These are phyloP conservation scores for Plasmodium vinckei DNA, from an alignment of 169 alveolate species.

Conservation along the genomic window DNA sequence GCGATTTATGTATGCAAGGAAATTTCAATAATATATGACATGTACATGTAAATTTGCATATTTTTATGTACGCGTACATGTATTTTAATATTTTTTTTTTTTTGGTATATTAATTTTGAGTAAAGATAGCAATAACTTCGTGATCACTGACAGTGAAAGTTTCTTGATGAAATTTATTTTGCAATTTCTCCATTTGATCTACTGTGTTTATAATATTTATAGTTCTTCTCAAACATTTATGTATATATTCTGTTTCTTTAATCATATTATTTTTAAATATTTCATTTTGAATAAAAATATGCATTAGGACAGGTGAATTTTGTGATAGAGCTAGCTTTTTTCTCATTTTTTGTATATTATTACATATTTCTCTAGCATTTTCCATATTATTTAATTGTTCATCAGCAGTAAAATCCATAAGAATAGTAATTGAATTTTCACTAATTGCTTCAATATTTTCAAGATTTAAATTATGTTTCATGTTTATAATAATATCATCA, in stretches of 20 bases:
- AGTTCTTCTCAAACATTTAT: conserved; percentile 37
- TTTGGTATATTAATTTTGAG: neutral
- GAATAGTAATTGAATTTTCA: conserved; percentile 80
- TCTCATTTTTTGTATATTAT: conserved; percentile 87
- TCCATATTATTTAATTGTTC: conserved; percentile 81
- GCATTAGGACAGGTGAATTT: conserved; percentile 43
- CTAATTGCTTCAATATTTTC: conserved; percentile 80
- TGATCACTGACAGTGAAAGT: conserved; percentile 3
- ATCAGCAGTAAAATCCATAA: conserved; percentile 84
- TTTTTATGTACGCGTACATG: too few species aligned
- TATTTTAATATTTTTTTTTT: too few species aligned
- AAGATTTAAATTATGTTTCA: conserved; percentile 80
- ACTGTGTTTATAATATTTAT: conserved; percentile 5
- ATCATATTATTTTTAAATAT: conserved; percentile 15
- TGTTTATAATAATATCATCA: conserved; percentile 83
- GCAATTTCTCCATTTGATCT: neutral
- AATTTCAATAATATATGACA: too few species aligned
- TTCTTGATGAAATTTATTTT: conserved; percentile 34
- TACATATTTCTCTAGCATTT: conserved; percentile 85
- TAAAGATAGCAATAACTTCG: conserved; percentile 25
- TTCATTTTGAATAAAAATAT: conserved; percentile 17
- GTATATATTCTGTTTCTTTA: conserved; percentile 27
- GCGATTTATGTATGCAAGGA: too few species aligned
- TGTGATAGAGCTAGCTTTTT: conserved; percentile 73
- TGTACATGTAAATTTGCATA: too few species aligned